phyloP scores from a whole-genome alignment of 2,329 filamentous ascomycete genomes.

The Samsoniella hepiali region DNA sequence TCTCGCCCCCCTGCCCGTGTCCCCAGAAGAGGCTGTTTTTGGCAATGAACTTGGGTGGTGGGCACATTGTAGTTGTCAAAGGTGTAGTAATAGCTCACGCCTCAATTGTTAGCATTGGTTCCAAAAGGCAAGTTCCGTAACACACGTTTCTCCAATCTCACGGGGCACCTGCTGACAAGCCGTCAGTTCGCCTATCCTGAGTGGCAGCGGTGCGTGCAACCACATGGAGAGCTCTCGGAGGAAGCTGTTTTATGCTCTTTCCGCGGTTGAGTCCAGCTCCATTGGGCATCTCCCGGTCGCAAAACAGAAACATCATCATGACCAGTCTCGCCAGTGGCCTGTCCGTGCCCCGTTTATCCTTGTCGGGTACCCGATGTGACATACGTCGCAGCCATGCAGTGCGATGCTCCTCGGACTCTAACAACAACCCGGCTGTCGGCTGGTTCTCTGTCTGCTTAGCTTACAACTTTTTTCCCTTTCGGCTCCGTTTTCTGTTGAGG shows the following conservation, averaged over 20 bases:
- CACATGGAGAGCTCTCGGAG: neutral
- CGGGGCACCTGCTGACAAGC: neutral
- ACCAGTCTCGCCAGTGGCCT: neutral
- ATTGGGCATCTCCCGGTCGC: neutral
- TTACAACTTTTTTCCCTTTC: neutral
- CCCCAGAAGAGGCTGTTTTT: neutral
- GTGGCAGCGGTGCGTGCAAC: neutral
- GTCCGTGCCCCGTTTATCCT: neutral
- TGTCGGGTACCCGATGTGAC: constrained; percentile 5
- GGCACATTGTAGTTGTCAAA: neutral
- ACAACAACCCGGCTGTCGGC: neutral
- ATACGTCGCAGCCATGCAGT: constrained; percentile 10
- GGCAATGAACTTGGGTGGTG: neutral
- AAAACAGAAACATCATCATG: neutral
- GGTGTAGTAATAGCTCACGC: neutral
- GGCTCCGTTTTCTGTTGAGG: neutral
- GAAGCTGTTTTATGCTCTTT: neutral
- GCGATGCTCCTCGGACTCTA: neutral
- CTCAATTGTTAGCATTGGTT: neutral
- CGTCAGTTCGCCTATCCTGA: neutral
- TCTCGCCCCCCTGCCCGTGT: neutral
- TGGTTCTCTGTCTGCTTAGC: neutral
- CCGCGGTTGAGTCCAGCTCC: neutral
- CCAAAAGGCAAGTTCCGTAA: constrained; percentile 8
- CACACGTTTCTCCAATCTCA: neutral